phyloP scores from a whole-genome alignment of 2,329 filamentous ascomycete genomes.

The Monascus ruber region DNA sequence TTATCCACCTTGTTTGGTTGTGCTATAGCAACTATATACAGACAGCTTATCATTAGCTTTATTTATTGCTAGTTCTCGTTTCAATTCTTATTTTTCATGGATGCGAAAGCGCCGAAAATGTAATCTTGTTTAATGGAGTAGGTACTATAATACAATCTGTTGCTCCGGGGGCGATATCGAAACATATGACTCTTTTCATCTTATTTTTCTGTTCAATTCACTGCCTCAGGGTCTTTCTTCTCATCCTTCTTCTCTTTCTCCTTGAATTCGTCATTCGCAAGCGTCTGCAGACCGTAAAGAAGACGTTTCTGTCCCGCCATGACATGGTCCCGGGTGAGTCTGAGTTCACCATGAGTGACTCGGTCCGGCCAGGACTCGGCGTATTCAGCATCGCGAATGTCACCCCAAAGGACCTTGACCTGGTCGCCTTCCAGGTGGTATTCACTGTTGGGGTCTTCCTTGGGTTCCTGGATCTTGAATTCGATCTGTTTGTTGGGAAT shows the following conservation, averaged over 20 bases:
- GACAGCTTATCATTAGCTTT: too few relatives aligned
- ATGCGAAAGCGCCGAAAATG: too few relatives aligned
- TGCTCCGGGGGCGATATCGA: too few relatives aligned
- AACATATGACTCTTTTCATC: too few relatives aligned
- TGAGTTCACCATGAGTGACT: slow-evolving; percentile 33
- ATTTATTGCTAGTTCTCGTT: too few relatives aligned
- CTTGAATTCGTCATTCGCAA: slow-evolving; percentile 14
- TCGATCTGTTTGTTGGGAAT: slow-evolving; percentile 9
- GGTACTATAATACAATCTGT: too few relatives aligned
- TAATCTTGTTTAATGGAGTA: too few relatives aligned
- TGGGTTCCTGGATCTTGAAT: slow-evolving; percentile 18
- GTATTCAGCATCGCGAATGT: slow-evolving; percentile 32
- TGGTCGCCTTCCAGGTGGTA: slow-evolving; percentile 16
- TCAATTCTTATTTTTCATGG: too few relatives aligned
- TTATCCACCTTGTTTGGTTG: too few relatives aligned
- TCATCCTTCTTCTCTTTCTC: slow-evolving; percentile 7
- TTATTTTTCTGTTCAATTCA: too few relatives aligned
- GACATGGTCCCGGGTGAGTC: slow-evolving; percentile 23
- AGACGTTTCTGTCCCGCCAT: slow-evolving; percentile 20
- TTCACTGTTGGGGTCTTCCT: slow-evolving; percentile 8
- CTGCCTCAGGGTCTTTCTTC: not conserved
- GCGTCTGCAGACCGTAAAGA: slow-evolving; percentile 8
- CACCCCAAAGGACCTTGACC: slow-evolving; percentile 37
- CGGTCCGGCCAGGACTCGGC: slow-evolving; percentile 33
- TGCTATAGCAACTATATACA: too few relatives aligned